Percentiles rank a stretch among this genome's conserved stretches.
Conservation (phyloP, 2,329 filamentous ascomycete genomes). For the Purpureocillium takamizusanense region DNA sequence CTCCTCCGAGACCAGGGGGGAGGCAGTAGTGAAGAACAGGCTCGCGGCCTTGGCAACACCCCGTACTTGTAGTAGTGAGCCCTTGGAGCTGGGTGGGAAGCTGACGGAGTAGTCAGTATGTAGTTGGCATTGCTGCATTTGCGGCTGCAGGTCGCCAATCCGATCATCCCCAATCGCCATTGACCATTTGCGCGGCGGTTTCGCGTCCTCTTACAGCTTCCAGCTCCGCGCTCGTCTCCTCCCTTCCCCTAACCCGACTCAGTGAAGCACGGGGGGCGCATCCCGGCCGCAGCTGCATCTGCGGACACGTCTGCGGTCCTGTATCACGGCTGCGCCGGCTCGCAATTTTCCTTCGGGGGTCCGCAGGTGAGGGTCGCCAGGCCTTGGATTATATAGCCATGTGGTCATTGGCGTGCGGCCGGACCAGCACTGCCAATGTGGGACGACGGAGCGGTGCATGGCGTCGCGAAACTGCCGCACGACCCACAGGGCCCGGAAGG, state of each 20-base stretch:
- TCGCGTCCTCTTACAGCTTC: constrained; percentile 4
- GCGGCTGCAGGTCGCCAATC: constrained; percentile 3
- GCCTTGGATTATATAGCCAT: not conserved
- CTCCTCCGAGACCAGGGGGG: constrained; percentile 2
- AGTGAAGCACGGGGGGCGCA: no score
- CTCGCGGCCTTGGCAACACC: no score
- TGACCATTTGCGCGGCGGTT: constrained; percentile 4
- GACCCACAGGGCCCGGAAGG: not conserved
- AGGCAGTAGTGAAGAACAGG: not conserved
- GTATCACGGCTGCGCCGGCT: not conserved
- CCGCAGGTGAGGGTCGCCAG: constrained; percentile 1
- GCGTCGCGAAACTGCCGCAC: not conserved
- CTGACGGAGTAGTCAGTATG: not conserved
- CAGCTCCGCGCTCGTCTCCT: not conserved
- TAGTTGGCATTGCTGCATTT: not conserved
- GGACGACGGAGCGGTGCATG: not conserved
- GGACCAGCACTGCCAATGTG: not conserved
- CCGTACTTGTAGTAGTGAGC: no score
- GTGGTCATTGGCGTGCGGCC: not conserved
- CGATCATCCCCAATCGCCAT: constrained; percentile 4
- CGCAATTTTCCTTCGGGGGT: not conserved
- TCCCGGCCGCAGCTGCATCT: no score
- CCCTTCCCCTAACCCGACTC: not conserved
- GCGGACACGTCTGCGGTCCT: no score
- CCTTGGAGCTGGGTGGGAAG: not conserved